Evolutionary conservation across 352 stramenopile species (phyloP).

Genomic region (Globisporangium radiosum): DNA sequence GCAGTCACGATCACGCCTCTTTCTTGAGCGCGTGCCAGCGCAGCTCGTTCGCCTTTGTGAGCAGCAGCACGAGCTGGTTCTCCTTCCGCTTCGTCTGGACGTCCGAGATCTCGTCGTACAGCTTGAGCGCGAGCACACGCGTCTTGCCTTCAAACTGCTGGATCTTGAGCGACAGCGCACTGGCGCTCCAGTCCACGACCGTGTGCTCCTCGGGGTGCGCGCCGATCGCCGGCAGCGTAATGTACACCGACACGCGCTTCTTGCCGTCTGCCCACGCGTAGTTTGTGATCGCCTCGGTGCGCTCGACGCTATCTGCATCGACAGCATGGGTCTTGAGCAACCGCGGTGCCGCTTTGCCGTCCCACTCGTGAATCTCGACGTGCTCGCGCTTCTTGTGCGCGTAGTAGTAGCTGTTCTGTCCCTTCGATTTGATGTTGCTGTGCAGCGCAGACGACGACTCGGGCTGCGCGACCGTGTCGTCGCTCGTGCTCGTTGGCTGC

Average conservation of each 20-base stretch:
- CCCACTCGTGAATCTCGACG: conserved; percentile 78
- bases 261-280: conserved; percentile 83
- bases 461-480: neutral
- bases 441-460: conserved; percentile 50
- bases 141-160: conserved; percentile 66
- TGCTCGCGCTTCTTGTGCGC: conserved; percentile 79
- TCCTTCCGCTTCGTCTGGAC: conserved; percentile 75
- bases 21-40: conserved; percentile 85
- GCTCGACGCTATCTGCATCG: conserved; percentile 24
- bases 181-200: conserved; percentile 57
- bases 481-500: neutral
- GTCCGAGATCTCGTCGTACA: conserved; percentile 79
- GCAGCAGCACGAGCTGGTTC: conserved; percentile 70
- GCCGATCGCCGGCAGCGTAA: conserved; percentile 62
- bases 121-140: conserved; percentile 57
- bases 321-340: conserved; percentile 56
- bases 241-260: conserved; percentile 72
- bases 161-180: conserved; percentile 51
- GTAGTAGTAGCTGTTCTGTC: conserved; percentile 86
- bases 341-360: conserved; percentile 67
- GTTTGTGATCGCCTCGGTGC: conserved; percentile 53
- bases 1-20: conserved; percentile 25
- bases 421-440: conserved; percentile 77
- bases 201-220: conserved; percentile 54
- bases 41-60: conserved; percentile 74